Evolutionary conservation across 768 basidiomycete species (phyloP), one percentile per base, ranked within the genome.

Genomic region (Pisolithus orientalis): DNA sequence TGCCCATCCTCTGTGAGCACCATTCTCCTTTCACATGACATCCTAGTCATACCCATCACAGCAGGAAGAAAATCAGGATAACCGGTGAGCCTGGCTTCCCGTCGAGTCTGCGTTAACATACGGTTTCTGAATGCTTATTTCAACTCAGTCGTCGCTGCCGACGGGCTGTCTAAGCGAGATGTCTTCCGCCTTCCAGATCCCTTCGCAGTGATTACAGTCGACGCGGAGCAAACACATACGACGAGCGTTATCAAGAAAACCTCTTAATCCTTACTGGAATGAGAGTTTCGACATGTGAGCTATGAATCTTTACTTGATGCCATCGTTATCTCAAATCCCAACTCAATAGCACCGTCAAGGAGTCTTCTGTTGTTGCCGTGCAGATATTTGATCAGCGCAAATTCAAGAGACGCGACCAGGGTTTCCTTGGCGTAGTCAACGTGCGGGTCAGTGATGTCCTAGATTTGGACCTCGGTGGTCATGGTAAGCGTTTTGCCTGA

Each of bases 351-450:
- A 90, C 82, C 48, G 95, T 96, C 65, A 95, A 94, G 69, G 96
- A 99, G 60, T 92, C 90, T n/a, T 97, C 94, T 16, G 90, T 98
- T 45, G 82, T 99, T 53, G 92, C 93, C 5, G 94, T 98, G 1
- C 96, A 99, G 72, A 96, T 98, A 62, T 98, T 98, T 60, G 96
- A 99, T 72, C 95, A 98, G 71, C 85, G 93, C 69, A 99, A 99
- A 72, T 98, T 98, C 76, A 99, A 99, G 78, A 80, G 90, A 71
- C 85, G 87, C 62, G 96, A 99, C 67, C 96, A 98, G 67, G 96
- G 96, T 2, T 99, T 99, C 70, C 75, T 99, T 50, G 96, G 96
- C 34, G 95, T 98, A 13, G 94, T 98, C 60, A 99, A 99, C 66
- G 80, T 98, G 58, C 81, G 87, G 59, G 91, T 98, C 55, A 82